Evolutionary conservation across 106 monocot species (phyloP).

Genomic region (Acanthochlamys bracteata): DNA sequence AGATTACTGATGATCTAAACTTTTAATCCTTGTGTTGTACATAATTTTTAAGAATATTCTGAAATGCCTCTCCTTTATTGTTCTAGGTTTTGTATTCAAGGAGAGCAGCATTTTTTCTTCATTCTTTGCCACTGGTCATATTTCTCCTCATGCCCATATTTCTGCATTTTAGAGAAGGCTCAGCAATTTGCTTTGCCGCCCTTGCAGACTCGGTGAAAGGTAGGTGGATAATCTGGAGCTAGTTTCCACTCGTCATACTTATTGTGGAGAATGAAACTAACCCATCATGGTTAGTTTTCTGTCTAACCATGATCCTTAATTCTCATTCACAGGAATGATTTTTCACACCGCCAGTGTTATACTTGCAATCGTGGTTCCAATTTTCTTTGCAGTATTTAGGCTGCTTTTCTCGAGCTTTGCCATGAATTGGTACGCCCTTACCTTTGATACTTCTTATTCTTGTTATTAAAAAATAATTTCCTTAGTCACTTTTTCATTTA

Average conservation of each 20-base stretch:
- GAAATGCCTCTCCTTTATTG: slow-evolving; percentile 2
- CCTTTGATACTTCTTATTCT: too few relatives aligned
- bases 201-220: slow-evolving; percentile 60
- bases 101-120: slow-evolving; percentile 48
- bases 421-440: slow-evolving; percentile 77
- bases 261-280: too few relatives aligned
- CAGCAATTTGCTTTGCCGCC: slow-evolving; percentile 26
- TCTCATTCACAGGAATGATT: slow-evolving; percentile 45
- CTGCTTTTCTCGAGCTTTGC: slow-evolving; percentile 74
- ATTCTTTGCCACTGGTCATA: slow-evolving; percentile 51
- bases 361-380: slow-evolving; percentile 62
- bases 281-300: too few relatives aligned
- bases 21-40: too few relatives aligned
- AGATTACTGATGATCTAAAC: too few relatives aligned
- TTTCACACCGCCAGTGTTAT: slow-evolving; percentile 53
- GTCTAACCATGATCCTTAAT: too few relatives aligned
- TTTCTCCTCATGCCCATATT: slow-evolving; percentile 68
- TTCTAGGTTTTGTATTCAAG: slow-evolving; percentile 79
- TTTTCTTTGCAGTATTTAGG: slow-evolving; percentile 61
- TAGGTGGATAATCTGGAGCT: slow-evolving; percentile 16
- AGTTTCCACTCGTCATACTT: not conserved
- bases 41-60: too few relatives aligned
- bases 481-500: too few relatives aligned
- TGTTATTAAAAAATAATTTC: too few relatives aligned
- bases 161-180: slow-evolving; percentile 39